Conservation (phyloP, 495 filamentous ascomycete genomes). For the Terfezia claveryi region DNA sequence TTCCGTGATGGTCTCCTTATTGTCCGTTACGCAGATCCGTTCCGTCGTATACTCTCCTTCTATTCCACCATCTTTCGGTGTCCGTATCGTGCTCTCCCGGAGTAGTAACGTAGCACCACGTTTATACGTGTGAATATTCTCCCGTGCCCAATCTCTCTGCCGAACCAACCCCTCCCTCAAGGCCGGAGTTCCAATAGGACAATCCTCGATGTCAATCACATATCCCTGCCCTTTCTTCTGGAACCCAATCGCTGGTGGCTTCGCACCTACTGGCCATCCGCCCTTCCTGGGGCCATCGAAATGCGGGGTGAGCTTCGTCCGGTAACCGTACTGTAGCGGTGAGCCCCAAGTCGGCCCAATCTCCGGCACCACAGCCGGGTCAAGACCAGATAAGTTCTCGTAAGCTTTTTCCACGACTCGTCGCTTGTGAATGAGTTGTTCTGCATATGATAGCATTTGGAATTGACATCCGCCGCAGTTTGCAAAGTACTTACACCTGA, state of each 20-base stretch:
- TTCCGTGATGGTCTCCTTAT: conserved; percentile 58
- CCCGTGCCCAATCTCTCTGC: conserved; percentile 47
- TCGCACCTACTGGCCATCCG: conserved; percentile 19
- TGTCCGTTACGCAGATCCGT: conserved; percentile 70
- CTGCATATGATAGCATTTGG: conserved; percentile 80
- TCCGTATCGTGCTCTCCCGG: conserved; percentile 59
- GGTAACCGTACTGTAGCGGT: conserved; percentile 75
- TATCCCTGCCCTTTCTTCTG: conserved; percentile 48
- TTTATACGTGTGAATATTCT: conserved; percentile 47
- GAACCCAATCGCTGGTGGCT: conserved; percentile 71
- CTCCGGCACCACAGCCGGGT: conserved; percentile 49
- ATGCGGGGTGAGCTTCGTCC: conserved; percentile 90
- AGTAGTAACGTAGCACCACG: conserved; percentile 73
- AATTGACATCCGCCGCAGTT: conserved; percentile 86
- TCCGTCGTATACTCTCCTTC: conserved; percentile 35
- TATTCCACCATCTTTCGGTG: conserved; percentile 27
- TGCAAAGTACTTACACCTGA: conserved; percentile 68
- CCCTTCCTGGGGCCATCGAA: conserved; percentile 44
- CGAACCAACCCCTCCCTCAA: conserved; percentile 51
- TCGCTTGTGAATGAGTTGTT: conserved; percentile 68
- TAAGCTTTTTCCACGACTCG: conserved; percentile 79
- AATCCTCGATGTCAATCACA: conserved; percentile 89
- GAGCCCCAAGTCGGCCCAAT: conserved; percentile 72
- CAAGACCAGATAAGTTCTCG: conserved; percentile 64
- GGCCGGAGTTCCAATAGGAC: conserved; percentile 75